Percentiles rank a stretch among this genome's conserved stretches.
phyloP scores from a whole-genome alignment of 495 filamentous ascomycete genomes.

The Tuber melanosporum region DNA sequence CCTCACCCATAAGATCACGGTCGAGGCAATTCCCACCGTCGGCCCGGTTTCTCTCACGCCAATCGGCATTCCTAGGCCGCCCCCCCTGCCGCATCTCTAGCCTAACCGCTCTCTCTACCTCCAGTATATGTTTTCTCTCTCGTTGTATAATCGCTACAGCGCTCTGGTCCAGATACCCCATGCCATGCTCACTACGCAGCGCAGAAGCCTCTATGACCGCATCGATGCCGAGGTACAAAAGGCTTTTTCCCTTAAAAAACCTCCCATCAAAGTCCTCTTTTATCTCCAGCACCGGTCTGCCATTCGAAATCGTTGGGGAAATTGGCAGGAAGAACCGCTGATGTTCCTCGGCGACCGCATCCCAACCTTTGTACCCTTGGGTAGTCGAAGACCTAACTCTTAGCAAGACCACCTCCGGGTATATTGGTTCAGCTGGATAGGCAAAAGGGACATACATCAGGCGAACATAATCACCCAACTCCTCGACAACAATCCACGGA shows the following conservation, averaged over 20 bases:
- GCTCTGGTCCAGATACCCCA: background rate
- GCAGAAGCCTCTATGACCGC: background rate
- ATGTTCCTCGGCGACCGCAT: background rate
- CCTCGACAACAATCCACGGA: background rate
- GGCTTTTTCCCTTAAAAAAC: background rate
- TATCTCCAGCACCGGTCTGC: background rate
- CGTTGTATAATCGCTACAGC: background rate
- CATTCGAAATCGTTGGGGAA: background rate
- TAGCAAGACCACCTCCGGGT: background rate
- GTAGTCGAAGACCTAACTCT: background rate
- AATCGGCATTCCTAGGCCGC: background rate
- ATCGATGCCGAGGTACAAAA: background rate
- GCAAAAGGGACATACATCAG: background rate
- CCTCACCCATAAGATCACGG: background rate
- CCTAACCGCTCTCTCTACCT: background rate
- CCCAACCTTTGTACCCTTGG: background rate
- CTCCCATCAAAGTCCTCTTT: background rate
- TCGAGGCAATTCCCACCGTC: background rate
- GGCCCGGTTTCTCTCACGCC: no score
- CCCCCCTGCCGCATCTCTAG: background rate
- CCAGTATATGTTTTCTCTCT: background rate
- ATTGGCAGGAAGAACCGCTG: background rate
- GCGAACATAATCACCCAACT: background rate
- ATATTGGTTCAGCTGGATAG: background rate
- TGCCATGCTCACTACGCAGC: background rate